phyloP scores from a whole-genome alignment of 2,329 filamentous ascomycete genomes.

The Fusarium brachygibbosum region DNA sequence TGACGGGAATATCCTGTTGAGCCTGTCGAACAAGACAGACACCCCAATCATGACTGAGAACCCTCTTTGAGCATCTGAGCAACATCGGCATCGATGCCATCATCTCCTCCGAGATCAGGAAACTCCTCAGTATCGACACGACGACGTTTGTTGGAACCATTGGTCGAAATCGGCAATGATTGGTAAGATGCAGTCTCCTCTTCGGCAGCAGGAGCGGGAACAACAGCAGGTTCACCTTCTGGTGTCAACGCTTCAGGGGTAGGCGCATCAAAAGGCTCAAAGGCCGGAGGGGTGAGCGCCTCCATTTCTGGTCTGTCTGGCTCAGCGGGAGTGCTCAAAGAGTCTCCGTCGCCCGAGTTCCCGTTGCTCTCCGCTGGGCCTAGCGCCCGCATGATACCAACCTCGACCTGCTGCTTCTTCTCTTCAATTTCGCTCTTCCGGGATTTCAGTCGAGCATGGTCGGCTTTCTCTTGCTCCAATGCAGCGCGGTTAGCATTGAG shows the following conservation, averaged over 20 bases:
- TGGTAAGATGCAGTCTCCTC: conserved; percentile 64
- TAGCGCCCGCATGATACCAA: conserved; percentile 88
- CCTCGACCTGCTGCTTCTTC: conserved; percentile 90
- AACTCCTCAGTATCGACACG: conserved; percentile 67
- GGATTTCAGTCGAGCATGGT: conserved; percentile 73
- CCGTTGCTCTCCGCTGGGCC: conserved; percentile 69
- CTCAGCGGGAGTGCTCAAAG: conserved; percentile 66
- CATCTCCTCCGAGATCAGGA: conserved; percentile 66
- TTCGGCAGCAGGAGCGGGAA: conserved; percentile 42
- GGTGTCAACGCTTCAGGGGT: conserved; percentile 36
- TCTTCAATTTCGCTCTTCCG: conserved; percentile 80
- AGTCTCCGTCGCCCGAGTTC: conserved; percentile 62
- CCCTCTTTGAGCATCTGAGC: conserved; percentile 63
- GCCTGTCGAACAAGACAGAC: background rate
- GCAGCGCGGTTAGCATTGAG: conserved; percentile 79
- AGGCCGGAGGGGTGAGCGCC: conserved; percentile 81
- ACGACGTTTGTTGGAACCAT: conserved; percentile 69
- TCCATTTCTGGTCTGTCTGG: conserved; percentile 85
- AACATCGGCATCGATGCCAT: conserved; percentile 70
- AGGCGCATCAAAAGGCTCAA: conserved; percentile 44
- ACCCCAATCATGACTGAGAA: conserved; percentile 25
- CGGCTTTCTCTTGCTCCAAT: conserved; percentile 76
- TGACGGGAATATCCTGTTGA: background rate
- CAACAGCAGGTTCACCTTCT: conserved; percentile 43
- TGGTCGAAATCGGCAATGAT: conserved; percentile 63